Evolutionary conservation across 2,329 filamentous ascomycete species (phyloP).

Genomic region (Pyrenophora tritici-repentis): DNA sequence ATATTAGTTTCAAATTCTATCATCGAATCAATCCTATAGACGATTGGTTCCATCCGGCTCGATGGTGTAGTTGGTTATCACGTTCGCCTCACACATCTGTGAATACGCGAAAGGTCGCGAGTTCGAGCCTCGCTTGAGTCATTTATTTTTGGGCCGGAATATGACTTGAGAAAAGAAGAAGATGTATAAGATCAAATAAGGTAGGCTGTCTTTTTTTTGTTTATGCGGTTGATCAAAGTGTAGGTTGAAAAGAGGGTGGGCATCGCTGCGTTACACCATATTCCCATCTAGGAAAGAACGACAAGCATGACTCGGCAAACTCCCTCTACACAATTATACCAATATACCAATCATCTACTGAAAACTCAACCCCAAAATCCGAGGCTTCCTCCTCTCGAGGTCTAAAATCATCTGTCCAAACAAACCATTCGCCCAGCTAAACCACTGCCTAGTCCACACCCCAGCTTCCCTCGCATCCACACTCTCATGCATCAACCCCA

Average conservation of each 20-base stretch:
- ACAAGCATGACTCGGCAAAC: too few species aligned
- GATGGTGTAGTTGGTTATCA: slow-evolving; percentile 38
- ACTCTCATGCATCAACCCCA: slow-evolving; percentile 58
- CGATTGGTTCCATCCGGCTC: slow-evolving; percentile 12
- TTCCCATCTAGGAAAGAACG: background rate
- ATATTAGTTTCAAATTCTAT: background rate
- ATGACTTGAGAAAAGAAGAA: too few species aligned
- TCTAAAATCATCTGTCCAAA: slow-evolving; percentile 55
- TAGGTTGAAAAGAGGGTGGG: too few species aligned
- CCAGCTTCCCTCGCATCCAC: slow-evolving; percentile 48
- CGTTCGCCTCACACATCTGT: slow-evolving; percentile 30
- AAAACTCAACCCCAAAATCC: slow-evolving; percentile 46
- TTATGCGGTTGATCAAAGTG: too few species aligned
- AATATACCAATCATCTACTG: slow-evolving; percentile 16
- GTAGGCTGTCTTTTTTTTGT: slow-evolving; percentile 9
- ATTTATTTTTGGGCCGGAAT: slow-evolving; percentile 21
- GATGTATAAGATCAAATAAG: too few species aligned
- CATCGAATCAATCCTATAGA: background rate
- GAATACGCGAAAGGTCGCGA: slow-evolving; percentile 30
- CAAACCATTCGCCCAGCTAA: slow-evolving; percentile 59
- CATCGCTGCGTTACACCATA: background rate
- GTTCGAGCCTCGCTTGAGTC: slow-evolving; percentile 33
- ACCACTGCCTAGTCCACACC: slow-evolving; percentile 56
- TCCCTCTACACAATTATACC: too few species aligned
- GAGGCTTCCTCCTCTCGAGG: slow-evolving; percentile 50